Evolutionary conservation across 1,139 yeast genomes (phyloP).

Genomic region (Protomyces lactucae-debilis): DNA sequence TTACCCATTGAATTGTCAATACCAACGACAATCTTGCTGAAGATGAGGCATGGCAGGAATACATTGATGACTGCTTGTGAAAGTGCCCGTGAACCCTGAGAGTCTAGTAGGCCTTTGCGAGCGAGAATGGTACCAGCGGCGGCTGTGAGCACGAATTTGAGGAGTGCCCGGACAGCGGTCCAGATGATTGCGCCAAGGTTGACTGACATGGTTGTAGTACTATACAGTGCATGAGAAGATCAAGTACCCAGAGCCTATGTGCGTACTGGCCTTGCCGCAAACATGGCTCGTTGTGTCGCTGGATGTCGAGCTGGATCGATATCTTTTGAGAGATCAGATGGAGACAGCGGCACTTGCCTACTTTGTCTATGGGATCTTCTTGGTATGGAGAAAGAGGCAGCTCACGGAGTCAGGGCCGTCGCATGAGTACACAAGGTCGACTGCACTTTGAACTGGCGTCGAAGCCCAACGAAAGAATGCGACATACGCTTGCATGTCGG

Average conservation of each 20-base stretch:
- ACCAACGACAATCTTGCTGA: constrained; percentile 66
- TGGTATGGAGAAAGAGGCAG: too few relatives aligned
- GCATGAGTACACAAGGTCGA: too few relatives aligned
- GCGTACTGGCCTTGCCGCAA: not conserved
- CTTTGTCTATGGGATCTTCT: too few relatives aligned
- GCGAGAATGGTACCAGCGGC: constrained; percentile 13
- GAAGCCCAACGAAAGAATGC: too few relatives aligned
- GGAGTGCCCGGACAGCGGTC: constrained; percentile 22
- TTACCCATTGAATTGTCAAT: constrained; percentile 68
- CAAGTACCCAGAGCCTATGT: not conserved
- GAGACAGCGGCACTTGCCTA: too few relatives aligned
- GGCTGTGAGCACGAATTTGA: constrained; percentile 21
- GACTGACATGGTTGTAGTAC: constrained; percentile 1
- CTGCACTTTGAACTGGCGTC: too few relatives aligned
- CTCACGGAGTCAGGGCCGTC: too few relatives aligned
- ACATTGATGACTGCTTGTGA: constrained; percentile 43
- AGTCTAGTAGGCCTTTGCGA: constrained; percentile 11
- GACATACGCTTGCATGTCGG: too few relatives aligned
- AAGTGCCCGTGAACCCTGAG: constrained; percentile 19
- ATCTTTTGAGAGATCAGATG: too few relatives aligned
- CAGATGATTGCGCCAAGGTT: constrained; percentile 17
- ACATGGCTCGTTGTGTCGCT: not conserved
- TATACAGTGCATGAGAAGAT: too few relatives aligned
- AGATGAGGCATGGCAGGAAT: constrained; percentile 71
- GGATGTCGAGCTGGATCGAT: not conserved